Evolutionary conservation across 2,329 filamentous ascomycete genomes (phyloP), one percentile per base, ranked within the genome.

Genomic region (Furcasterigmium furcatum): DNA sequence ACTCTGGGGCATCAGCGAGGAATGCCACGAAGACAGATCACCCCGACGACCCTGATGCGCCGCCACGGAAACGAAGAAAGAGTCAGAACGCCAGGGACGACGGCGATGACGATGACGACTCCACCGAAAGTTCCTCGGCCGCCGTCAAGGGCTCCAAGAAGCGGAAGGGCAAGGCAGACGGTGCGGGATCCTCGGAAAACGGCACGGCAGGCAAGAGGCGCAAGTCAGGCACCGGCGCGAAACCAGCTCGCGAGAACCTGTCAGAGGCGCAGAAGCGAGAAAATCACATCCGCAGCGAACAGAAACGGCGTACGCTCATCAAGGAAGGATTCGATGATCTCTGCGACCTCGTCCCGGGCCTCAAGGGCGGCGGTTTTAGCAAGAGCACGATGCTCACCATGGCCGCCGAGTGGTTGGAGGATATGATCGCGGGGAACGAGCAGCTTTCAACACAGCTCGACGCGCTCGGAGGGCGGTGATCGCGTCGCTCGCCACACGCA

Each of bases 251-350:
- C 21, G 85, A 84, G 59, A 95, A 95, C 55, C 82, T 94, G 4
- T 80, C 83, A 0, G 87, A 92, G 54, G 84, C 87, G 49, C 87
- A 94, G 64, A 94, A 92, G 65, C 77, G 88, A 38, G 85, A 84
- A 57, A 95, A 96, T 55, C 89, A 95, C 59, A 94, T 95, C 52
- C 76, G 84, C 43, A 94, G 89, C 43, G 90, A 95, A 61, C 88
- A 95, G 67, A 95, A 94, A 65, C 79, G 91, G 27, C 77, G 90
- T 40, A 89, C 88, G 21, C 72, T 91, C 39, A 92, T 92, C 57
- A 87, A 90, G 59, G 79, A 87, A 53, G 88, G 88, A 0, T 95
- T 92, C 55, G 86, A 91, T 36, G 87, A 92, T 47, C 68, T 95
- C n/a, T 81, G 80, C 52, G 75, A 82, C 22, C 72, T 95, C 19